These are phyloP conservation scores for Avicennia marina DNA, from an alignment of 257 asterid genomes.

Conservation along the genomic window DNA sequence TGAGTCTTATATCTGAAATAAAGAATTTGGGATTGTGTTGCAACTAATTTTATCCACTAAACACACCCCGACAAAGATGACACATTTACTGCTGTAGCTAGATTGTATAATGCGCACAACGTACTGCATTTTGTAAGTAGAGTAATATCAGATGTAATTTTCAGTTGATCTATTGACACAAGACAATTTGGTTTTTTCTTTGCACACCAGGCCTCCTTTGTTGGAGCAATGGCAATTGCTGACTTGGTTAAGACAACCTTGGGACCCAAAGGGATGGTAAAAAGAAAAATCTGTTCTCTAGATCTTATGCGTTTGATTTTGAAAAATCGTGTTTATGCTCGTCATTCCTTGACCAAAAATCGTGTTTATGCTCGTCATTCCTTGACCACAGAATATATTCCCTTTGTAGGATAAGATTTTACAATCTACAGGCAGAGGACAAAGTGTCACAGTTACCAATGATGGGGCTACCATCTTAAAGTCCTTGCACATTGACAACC, in stretches of 20 bases:
- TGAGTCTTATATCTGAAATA: constrained; percentile 25
- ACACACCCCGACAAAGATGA: background rate
- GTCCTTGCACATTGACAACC: constrained; percentile 92
- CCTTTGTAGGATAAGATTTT: constrained; percentile 76
- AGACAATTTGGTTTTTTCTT: constrained; percentile 4
- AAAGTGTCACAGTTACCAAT: constrained; percentile 84
- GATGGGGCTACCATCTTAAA: constrained; percentile 98
- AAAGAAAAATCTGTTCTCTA: background rate
- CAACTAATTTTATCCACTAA: background rate
- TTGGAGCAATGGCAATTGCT: constrained; percentile 95
- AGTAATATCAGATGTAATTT: background rate
- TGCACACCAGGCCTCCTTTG: constrained; percentile 65
- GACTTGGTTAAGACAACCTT: constrained; percentile 94
- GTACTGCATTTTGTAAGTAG: background rate
- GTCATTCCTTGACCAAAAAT: background rate
- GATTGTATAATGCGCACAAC: background rate
- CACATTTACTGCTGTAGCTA: background rate
- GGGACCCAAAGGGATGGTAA: constrained; percentile 98
- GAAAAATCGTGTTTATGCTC: background rate
- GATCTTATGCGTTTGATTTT: background rate
- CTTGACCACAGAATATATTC: background rate
- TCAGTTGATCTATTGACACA: too few species aligned
- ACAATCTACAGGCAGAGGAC: constrained; percentile 80
- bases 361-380: background rate
- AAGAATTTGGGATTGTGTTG: background rate